Evolutionary conservation across 768 basidiomycete genomes (phyloP), one percentile per base, ranked within the genome.

Genomic region (Rhodotorula diobovata): DNA sequence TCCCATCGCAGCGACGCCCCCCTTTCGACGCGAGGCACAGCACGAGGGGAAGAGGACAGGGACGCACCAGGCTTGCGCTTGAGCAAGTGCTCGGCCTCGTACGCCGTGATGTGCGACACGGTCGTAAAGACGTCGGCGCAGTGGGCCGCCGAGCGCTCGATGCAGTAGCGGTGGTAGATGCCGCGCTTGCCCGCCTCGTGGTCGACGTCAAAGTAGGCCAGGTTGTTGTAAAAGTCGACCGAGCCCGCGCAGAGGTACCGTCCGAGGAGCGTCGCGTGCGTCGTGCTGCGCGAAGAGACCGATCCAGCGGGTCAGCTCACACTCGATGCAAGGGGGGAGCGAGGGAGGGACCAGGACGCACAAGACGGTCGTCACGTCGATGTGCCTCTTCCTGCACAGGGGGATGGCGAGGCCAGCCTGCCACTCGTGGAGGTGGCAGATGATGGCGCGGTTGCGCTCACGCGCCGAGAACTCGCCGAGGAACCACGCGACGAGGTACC

Each of bases 361-460:
- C 82, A 98, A 98, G 77, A 98, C 90, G 79, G 96, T 98, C 55
- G 95, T 97, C 74, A 99, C 89, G 82, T 99, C 96, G 79, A 99
- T 89, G 79, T 96, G 94, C 63, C 96, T 86, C 82, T 96, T 98
- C 74, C 96, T 85, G 81, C 92, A 95, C 23, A 98, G 85, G 15
- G 92, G 67, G 60, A 76, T 67, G 18, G 70, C 73, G 25, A 76
- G 62, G 34, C 72, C 72, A 16, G 93, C 95, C 80, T 98, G 96
- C 96, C 96, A 99, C 81, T 99, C 96, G 81, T 99, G 96, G 84
- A 99, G 96, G 81, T 99, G 96, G 75, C 93, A 94, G 68, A 98
- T 85, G 77, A 98, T 91, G 28, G 94, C 93, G 11, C 87, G 90
- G 63, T 85, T 73, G 43, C 89, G 85, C 79, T 96, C 91, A 54